phyloP scores from a whole-genome alignment of 441 rosid genomes.

The Erysimum cheiri region DNA sequence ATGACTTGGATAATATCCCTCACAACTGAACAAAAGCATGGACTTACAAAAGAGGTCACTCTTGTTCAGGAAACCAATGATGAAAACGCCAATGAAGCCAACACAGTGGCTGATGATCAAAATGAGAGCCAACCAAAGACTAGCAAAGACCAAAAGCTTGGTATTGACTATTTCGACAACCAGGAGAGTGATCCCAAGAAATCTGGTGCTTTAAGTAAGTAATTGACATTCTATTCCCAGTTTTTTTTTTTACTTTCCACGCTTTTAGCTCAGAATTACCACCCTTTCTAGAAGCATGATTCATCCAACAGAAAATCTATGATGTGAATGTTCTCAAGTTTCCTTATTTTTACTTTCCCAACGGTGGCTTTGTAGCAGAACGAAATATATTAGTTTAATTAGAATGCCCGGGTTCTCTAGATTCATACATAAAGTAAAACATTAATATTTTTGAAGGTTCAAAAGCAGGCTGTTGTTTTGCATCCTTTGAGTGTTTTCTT shows the following conservation, averaged over 20 bases:
- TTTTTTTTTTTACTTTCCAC: background rate
- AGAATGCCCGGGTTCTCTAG: background rate
- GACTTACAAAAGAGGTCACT: constrained; percentile 30
- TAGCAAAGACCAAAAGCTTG: constrained; percentile 49
- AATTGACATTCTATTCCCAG: background rate
- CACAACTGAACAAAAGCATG: constrained; percentile 5
- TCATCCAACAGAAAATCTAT: background rate
- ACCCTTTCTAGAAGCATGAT: background rate
- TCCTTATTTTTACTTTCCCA: background rate
- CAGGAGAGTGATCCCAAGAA: constrained; percentile 71
- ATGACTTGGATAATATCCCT: background rate
- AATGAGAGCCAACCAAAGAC: constrained; percentile 41
- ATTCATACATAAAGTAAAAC: background rate
- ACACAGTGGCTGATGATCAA: constrained; percentile 47
- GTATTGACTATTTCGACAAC: constrained; percentile 72
- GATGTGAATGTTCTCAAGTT: background rate
- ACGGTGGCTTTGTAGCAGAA: background rate
- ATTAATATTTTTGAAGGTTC: background rate
- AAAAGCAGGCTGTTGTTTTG: background rate
- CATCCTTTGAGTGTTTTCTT: background rate
- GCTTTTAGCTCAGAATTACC: background rate
- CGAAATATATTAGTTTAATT: background rate
- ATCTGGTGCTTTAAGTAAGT: constrained; percentile 86
- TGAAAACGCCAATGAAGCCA: constrained; percentile 39
- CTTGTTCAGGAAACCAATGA: constrained; percentile 59